These are phyloP conservation scores for Barbarea vulgaris DNA, from an alignment of 345 rosid genomes.

Conservation along the genomic window DNA sequence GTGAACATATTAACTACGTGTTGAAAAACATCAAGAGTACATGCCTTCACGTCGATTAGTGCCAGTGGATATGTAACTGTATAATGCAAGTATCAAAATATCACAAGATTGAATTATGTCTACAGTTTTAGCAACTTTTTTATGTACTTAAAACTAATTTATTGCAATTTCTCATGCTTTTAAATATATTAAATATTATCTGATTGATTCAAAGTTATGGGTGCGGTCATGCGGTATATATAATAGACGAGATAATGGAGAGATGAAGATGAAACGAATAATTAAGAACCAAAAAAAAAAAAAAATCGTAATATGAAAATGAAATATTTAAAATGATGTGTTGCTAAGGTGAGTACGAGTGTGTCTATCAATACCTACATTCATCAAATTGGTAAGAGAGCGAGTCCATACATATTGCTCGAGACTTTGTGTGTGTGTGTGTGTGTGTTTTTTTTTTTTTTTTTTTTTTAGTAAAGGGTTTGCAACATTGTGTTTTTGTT, in stretches of 20 bases:
- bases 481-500: neutral
- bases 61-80: slow-evolving; percentile 12
- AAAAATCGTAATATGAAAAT: neutral
- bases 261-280: neutral
- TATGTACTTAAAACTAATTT: neutral
- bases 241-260: neutral
- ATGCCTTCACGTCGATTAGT: neutral
- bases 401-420: neutral
- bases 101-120: slow-evolving; percentile 1
- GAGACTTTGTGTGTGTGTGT: neutral
- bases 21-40: neutral
- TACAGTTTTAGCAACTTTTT: neutral
- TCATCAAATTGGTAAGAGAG: neutral
- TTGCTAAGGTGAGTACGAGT: neutral
- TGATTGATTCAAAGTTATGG: neutral
- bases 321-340: neutral
- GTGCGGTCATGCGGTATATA: neutral
- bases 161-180: neutral
- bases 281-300: neutral
- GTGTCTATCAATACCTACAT: neutral
- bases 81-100: neutral
- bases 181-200: neutral
- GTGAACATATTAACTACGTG: neutral
- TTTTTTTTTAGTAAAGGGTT: no score
- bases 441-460: neutral